phyloP scores from a whole-genome alignment of 1,284 basidiomycete genomes.

The Meira miltonrushii region DNA sequence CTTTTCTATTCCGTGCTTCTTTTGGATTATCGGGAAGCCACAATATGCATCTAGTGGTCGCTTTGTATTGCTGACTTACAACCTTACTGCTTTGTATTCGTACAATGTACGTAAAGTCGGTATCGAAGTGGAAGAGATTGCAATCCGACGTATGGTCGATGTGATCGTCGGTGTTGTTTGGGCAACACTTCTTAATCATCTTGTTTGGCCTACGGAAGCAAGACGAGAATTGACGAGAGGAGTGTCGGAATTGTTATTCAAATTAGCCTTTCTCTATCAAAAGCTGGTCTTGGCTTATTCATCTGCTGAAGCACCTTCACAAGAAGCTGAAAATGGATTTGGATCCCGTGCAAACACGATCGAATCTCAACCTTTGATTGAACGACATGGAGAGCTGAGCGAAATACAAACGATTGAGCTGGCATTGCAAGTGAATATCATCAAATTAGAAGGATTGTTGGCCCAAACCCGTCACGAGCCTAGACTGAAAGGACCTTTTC shows the following conservation, averaged over 20 bases:
- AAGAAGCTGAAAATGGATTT: conserved; percentile 15
- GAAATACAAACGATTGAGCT: conserved; percentile 67
- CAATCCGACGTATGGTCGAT: conserved; percentile 68
- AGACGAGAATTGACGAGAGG: conserved; percentile 75
- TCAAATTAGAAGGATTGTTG: conserved; percentile 63
- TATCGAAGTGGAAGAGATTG: conserved; percentile 67
- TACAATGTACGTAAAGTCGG: conserved; percentile 75
- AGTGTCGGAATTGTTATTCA: conserved; percentile 67
- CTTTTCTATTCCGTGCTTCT: conserved; percentile 90
- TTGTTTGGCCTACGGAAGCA: conserved; percentile 93
- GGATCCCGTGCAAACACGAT: conserved; percentile 2
- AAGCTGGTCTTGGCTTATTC: conserved; percentile 41
- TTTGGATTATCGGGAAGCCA: conserved; percentile 69
- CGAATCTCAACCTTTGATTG: conserved; percentile 22
- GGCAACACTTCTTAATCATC: conserved; percentile 78
- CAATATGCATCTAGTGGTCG: conserved; percentile 40
- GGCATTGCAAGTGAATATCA: conserved; percentile 82
- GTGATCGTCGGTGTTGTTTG: conserved; percentile 85
- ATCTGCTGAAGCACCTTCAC: conserved; percentile 4
- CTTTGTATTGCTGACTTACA: conserved; percentile 61
- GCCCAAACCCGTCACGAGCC: conserved; percentile 87
- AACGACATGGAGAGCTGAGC: conserved; percentile 10
- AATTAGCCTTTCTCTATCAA: conserved; percentile 45
- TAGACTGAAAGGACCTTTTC: conserved; percentile 65
- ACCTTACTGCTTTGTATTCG: conserved; percentile 68